Evolutionary conservation across 345 rosid genomes (phyloP), one percentile per base, ranked within the genome.

Genomic region (Clarkia xantiana): DNA sequence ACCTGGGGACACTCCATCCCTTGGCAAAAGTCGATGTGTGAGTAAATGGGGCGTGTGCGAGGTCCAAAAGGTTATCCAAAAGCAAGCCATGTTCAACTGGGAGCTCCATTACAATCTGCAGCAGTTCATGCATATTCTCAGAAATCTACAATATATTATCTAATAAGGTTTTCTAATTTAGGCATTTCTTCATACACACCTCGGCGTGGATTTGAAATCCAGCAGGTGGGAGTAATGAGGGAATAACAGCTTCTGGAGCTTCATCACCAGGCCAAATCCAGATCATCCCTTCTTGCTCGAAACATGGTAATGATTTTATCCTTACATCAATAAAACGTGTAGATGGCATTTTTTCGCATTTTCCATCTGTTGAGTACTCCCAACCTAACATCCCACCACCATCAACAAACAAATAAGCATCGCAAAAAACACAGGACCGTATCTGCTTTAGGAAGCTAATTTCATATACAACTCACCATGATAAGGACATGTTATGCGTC

Each of bases 1-100:
- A 89, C 97, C 94, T 85, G 36, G 98, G 98, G 18, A 86, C 93
- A 57, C 67, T 78, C 98, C 98, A 91, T 46, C 98, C 98, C 73
- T 86, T 91, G 63, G 98, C 98, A 46, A 86, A 91, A 14, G 98
- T 91, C 17, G 96, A 81, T 17, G 98, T 91, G 61, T 86, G 98
- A 49, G 96, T 91, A 60, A 86, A 91, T 13, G 98, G 98, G 43
- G 98, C 98, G 51, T 91, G 98, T 2, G 94, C 96, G 11, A 86
- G 94, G 70, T 91, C 98, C 71, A 91, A 68, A 47, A 91, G 93
- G 66, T 91, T 91, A 61, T 91, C 98, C 47, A 91, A 63, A 56
- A 91, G 96, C 44, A 91, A 78, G 7, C 98, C 98, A 43, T 91
- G 98, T 77, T 91, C 96, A 36, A 91, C 94, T 0, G 98, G 98